Percentiles rank a stretch among this genome's conserved stretches.
Conservation (phyloP, 2,329 filamentous ascomycete genomes). For the Phaeosphaeriaceae sp. region DNA sequence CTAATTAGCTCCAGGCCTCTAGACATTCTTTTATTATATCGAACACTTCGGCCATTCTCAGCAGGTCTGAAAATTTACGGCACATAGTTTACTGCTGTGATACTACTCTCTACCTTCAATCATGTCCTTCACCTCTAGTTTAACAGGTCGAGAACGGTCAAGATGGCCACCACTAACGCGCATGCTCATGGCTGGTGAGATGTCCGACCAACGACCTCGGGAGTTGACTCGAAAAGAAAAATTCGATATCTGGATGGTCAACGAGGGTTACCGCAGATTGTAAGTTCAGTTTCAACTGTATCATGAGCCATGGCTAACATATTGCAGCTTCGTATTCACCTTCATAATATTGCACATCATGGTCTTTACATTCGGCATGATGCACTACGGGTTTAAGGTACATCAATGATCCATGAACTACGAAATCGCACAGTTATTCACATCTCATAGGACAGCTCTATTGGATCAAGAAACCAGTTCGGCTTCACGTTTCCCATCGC, state of each 20-base stretch:
- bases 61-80: constrained; percentile 49
- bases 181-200: constrained; percentile 82
- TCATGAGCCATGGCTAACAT: constrained; percentile 32
- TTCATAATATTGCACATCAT: constrained; percentile 76
- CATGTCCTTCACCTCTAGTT: constrained; percentile 44
- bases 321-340: constrained; percentile 71
- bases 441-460: constrained; percentile 64
- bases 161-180: constrained; percentile 83
- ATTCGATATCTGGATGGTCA: constrained; percentile 88
- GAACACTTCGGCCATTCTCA: constrained; percentile 42
- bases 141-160: constrained; percentile 66
- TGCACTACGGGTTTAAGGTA: constrained; percentile 77
- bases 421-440: constrained; percentile 7
- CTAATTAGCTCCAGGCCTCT: constrained; percentile 17
- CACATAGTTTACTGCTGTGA: constrained; percentile 25
- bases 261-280: constrained; percentile 83
- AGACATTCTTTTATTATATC: constrained; percentile 37
- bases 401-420: background rate
- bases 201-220: constrained; percentile 75
- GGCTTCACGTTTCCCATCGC: constrained; percentile 80
- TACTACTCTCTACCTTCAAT: constrained; percentile 17
- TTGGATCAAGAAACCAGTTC: constrained; percentile 69
- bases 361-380: constrained; percentile 79
- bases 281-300: constrained; percentile 54
- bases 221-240: constrained; percentile 72